Conservation (phyloP, 371 early-diverging fungal genomes). For the Globomyces sp. region DNA sequence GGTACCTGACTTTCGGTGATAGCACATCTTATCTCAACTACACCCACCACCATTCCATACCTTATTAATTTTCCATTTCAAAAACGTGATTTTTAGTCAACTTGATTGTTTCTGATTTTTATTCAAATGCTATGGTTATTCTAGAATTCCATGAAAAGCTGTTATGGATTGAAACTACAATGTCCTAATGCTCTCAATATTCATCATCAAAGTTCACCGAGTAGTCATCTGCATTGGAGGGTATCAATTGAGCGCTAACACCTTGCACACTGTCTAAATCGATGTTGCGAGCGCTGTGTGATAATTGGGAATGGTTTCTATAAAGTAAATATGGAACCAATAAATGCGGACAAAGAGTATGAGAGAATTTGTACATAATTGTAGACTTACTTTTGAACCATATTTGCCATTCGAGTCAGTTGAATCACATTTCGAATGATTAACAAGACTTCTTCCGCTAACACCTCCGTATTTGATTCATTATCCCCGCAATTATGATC, state of each 20-base stretch:
- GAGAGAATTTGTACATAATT: constrained; percentile 13
- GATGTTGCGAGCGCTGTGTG: constrained; percentile 3
- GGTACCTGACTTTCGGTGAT: too few relatives aligned
- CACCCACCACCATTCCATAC: too few relatives aligned
- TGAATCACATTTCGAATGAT: constrained; percentile 71
- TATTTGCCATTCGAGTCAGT: constrained; percentile 62
- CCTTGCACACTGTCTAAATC: constrained; percentile 14
- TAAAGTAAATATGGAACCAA: not conserved
- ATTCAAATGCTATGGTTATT: too few relatives aligned
- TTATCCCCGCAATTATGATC: constrained; percentile 58
- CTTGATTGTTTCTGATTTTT: too few relatives aligned
- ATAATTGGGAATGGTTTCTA: constrained; percentile 3
- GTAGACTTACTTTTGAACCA: constrained; percentile 65
- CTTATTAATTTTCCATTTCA: too few relatives aligned
- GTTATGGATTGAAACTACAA: too few relatives aligned
- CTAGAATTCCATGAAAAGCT: too few relatives aligned
- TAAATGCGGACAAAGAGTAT: not conserved
- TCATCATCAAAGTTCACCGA: too few relatives aligned
- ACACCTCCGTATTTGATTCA: constrained; percentile 59
- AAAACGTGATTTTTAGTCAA: too few relatives aligned
- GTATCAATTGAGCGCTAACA: not conserved
- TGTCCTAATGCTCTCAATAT: too few relatives aligned
- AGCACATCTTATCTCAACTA: too few relatives aligned
- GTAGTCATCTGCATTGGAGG: too few relatives aligned
- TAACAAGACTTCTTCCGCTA: constrained; percentile 67